Evolutionary conservation across 352 stramenopile species (phyloP), one percentile per base, ranked within the genome.

Genomic region (Globisporangium paroecandrum): DNA sequence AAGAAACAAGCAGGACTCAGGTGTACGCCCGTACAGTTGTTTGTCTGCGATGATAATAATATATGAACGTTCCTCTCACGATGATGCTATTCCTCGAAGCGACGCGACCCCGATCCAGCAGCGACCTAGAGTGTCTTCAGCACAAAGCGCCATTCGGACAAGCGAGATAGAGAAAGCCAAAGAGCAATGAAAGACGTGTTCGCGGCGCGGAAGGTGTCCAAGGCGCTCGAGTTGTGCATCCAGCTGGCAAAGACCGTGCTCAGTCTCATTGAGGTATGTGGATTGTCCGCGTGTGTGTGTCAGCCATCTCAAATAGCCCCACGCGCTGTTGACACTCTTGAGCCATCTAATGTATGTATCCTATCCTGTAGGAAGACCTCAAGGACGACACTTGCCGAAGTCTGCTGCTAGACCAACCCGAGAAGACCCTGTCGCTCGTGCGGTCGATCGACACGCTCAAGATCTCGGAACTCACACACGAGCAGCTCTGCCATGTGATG

Each of bases 101-200:
- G 43, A 51, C 43, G 43, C 43, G 43, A 51, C 18, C 41, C 6
- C 41, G 41, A 49, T 55, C 47, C 3, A 15, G 24, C 51, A 38
- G 13, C 4, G 13, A 57, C 12, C n/a, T 20, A 8, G 25, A 56
- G 51, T 4, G 51, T 4, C 22, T 38, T 38, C 15, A 34, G 34
- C 6, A 58, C 25, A 18, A 34, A 12, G 27, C 25, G 15, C 25
- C 41, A 49, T 20, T 4, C 5, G 6, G 41, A 49, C 13, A 49
- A n/a, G 15, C 15, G 41, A 49, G 15, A 49, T 0, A 49, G 41
- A 58, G 53, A 24, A 13, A 34, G 12, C 32, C 13, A 59, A 34
- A 59, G 12, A 20, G 13, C 47, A n/a, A 87, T 88, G 78, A 78
- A 77, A 58, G 81, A 90, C 58, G 74, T 90, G 65, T 69, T 89